Conservation (phyloP, 2,329 filamentous ascomycete genomes). For the Alternaria gansuensis region DNA sequence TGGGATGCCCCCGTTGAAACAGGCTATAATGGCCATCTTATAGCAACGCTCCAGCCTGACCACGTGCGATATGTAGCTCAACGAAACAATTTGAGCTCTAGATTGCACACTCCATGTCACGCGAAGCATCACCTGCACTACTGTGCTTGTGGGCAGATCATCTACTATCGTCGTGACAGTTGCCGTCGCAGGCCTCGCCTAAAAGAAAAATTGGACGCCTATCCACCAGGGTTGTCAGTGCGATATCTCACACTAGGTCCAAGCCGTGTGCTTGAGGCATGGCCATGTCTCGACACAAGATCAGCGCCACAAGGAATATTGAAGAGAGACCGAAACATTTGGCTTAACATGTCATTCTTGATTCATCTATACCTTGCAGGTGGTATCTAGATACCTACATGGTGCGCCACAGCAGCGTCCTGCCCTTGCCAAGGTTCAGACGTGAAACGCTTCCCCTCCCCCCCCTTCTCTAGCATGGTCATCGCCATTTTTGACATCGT, state of each 20-base stretch:
- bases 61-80: slow-evolving; percentile 11
- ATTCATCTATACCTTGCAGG: slow-evolving; percentile 35
- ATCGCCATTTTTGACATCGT: slow-evolving; percentile 24
- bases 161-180: slow-evolving; percentile 16
- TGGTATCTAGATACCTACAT: slow-evolving; percentile 36
- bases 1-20: slow-evolving; percentile 34
- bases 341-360: slow-evolving; percentile 31
- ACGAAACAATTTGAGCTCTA: slow-evolving; percentile 13
- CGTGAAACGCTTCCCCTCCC: slow-evolving; percentile 41
- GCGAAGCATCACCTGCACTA: slow-evolving; percentile 3
- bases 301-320: slow-evolving; percentile 25
- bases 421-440: slow-evolving; percentile 23
- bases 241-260: slow-evolving; percentile 1
- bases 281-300: slow-evolving; percentile 16
- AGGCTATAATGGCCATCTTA: slow-evolving; percentile 29
- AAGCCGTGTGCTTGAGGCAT: slow-evolving; percentile 12
- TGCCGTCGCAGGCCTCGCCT: slow-evolving; percentile 12
- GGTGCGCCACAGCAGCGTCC: slow-evolving; percentile 37
- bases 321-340: slow-evolving; percentile 15
- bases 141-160: slow-evolving; percentile 4
- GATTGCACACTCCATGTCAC: slow-evolving; percentile 1
- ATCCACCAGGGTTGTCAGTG: slow-evolving; percentile 3
- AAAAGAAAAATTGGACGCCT: neutral
- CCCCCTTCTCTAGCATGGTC: slow-evolving; percentile 25
- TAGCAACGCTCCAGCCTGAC: slow-evolving; percentile 20